Evolutionary conservation across 768 basidiomycete genomes (phyloP).

Genomic region (Collybiopsis luxurians): DNA sequence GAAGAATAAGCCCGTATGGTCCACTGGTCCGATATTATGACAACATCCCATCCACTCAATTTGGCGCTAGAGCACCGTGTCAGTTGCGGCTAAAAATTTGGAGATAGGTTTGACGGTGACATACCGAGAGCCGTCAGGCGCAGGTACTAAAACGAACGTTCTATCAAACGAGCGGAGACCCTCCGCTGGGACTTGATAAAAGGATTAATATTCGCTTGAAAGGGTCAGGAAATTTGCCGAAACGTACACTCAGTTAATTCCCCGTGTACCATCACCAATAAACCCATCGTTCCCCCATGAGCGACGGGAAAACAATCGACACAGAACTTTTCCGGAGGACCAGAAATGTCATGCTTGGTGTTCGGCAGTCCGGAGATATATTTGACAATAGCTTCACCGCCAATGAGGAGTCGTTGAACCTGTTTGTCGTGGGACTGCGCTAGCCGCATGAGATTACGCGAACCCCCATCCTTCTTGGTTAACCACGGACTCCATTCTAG

Average conservation of each 20-base stretch:
- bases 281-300: slow-evolving; percentile 56
- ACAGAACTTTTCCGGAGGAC: slow-evolving; percentile 78
- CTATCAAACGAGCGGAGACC: slow-evolving; percentile 93
- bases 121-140: slow-evolving; percentile 79
- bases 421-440: slow-evolving; percentile 59
- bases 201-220: not conserved
- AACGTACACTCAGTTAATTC: slow-evolving; percentile 86
- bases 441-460: slow-evolving; percentile 76
- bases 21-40: slow-evolving; percentile 87
- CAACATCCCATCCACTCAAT: slow-evolving; percentile 83
- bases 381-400: slow-evolving; percentile 59
- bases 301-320: slow-evolving; percentile 82
- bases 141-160: slow-evolving; percentile 82
- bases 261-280: slow-evolving; percentile 81
- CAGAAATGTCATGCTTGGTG: slow-evolving; percentile 80
- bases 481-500: slow-evolving; percentile 79
- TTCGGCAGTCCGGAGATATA: slow-evolving; percentile 64
- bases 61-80: slow-evolving; percentile 54
- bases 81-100: slow-evolving; percentile 2
- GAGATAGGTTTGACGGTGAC: slow-evolving; percentile 28
- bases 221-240: not conserved
- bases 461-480: slow-evolving; percentile 48
- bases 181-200: slow-evolving; percentile 54
- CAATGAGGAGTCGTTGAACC: slow-evolving; percentile 66
- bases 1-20: slow-evolving; percentile 83